phyloP scores from a whole-genome alignment of 2,329 filamentous ascomycete species.

The Microcyclospora pomicola region DNA sequence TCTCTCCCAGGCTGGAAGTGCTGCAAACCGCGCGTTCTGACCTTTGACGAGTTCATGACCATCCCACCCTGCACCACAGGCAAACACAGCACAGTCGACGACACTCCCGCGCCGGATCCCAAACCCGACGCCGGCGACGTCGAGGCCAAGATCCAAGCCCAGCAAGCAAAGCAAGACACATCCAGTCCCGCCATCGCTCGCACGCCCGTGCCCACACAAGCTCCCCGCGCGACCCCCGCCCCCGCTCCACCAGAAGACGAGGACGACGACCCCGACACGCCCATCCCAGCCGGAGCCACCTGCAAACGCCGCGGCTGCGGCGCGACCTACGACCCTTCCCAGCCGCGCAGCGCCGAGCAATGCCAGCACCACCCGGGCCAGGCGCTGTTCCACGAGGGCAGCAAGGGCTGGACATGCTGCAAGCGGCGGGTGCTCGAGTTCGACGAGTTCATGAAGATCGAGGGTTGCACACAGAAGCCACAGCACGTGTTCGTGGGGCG shows the following conservation, averaged over 20 bases:
- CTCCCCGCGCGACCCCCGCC: slow-evolving; percentile 26
- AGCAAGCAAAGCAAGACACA: slow-evolving; percentile 13
- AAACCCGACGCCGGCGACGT: slow-evolving; percentile 15
- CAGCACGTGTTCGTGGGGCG: slow-evolving; percentile 74
- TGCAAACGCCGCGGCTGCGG: slow-evolving; percentile 72
- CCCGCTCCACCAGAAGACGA: slow-evolving; percentile 61
- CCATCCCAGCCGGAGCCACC: slow-evolving; percentile 57
- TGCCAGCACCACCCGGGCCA: slow-evolving; percentile 82
- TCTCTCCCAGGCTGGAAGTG: slow-evolving; percentile 78
- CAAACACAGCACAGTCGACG: slow-evolving; percentile 80
- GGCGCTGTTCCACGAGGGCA: slow-evolving; percentile 93
- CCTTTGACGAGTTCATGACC: slow-evolving; percentile 92
- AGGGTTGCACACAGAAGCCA: slow-evolving; percentile 71
- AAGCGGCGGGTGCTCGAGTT: slow-evolving; percentile 92
- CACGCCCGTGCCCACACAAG: slow-evolving; percentile 13
- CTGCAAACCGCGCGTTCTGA: slow-evolving; percentile 91
- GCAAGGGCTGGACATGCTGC: slow-evolving; percentile 95
- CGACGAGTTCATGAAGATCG: slow-evolving; percentile 93
- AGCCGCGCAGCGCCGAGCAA: slow-evolving; percentile 52
- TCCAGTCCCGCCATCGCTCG: slow-evolving; percentile 16
- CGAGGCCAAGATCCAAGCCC: slow-evolving; percentile 19
- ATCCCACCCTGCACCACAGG: slow-evolving; percentile 89
- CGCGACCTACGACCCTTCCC: slow-evolving; percentile 47
- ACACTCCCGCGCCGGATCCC: slow-evolving; percentile 35
- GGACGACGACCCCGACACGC: slow-evolving; percentile 64